Percentiles rank a stretch among this genome's conserved stretches.
Evolutionary conservation across 306 rosid genomes (phyloP).

Genomic region (Trifolium fragiferum): DNA sequence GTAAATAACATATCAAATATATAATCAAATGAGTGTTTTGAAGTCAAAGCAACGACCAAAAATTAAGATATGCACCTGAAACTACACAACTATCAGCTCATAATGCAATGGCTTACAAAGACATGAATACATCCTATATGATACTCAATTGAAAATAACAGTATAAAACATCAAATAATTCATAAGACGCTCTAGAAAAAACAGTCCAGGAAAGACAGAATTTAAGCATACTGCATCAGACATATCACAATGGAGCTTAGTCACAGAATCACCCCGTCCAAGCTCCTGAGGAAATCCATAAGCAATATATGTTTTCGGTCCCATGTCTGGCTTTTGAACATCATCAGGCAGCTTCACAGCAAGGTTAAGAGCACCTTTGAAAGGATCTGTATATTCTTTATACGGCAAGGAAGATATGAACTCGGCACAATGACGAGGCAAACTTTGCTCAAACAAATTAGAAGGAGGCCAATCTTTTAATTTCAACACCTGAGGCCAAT

Average conservation of each 20-base stretch:
- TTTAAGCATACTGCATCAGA: constrained; percentile 56
- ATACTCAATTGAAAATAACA: background rate
- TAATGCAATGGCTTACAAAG: constrained; percentile 3
- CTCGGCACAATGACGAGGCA: too few species aligned
- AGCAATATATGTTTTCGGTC: constrained; percentile 91
- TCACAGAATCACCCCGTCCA: constrained; percentile 91
- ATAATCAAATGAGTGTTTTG: too few species aligned
- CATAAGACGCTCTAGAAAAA: background rate
- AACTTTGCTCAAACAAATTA: too few species aligned
- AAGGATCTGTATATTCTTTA: too few species aligned
- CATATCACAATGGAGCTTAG: constrained; percentile 61
- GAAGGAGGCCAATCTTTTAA: constrained; percentile 73
- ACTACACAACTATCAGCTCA: constrained; percentile 1
- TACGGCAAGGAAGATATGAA: too few species aligned
- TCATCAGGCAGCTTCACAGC: constrained; percentile 46
- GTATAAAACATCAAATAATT: background rate
- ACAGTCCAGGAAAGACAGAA: constrained; percentile 7
- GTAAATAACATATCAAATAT: background rate
- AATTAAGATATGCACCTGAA: background rate
- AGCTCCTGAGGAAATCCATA: constrained; percentile 81
- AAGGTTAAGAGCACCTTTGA: constrained; percentile 49
- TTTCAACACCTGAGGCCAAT: constrained; percentile 60
- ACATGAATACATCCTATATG: background rate
- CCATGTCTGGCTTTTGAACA: constrained; percentile 74
- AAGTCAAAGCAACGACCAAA: background rate